Conservation (phyloP, 768 basidiomycete genomes). For the Crucibulum laeve region DNA sequence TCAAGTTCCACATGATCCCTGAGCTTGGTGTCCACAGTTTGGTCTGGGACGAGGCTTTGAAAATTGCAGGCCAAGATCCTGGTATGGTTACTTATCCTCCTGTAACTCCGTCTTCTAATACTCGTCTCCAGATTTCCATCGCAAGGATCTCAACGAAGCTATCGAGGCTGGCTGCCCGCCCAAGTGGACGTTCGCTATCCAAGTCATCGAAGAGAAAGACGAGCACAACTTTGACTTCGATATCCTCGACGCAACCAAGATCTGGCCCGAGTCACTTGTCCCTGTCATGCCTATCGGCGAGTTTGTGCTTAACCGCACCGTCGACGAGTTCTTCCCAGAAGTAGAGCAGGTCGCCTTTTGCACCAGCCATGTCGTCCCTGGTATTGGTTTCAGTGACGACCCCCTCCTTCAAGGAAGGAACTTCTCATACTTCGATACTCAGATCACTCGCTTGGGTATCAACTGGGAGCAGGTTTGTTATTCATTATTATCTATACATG, state of each 20-base stretch:
- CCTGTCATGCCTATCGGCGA: conserved; percentile 78
- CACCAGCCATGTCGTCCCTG: conserved; percentile 65
- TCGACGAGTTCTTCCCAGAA: conserved; percentile 81
- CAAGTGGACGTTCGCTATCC: conserved; percentile 78
- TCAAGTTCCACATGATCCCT: conserved; percentile 85
- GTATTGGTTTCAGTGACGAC: conserved; percentile 71
- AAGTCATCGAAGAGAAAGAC: conserved; percentile 60
- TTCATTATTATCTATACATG: not conserved
- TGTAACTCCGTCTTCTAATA: not conserved
- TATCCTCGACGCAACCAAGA: conserved; percentile 81
- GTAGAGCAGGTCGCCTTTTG: conserved; percentile 90
- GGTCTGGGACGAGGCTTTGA: conserved; percentile 88
- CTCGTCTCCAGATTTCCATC: conserved; percentile 62
- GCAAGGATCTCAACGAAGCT: conserved; percentile 82
- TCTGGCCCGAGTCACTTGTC: conserved; percentile 80
- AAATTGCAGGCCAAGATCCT: conserved; percentile 80
- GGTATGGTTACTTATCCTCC: conserved; percentile 26
- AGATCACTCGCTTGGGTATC: conserved; percentile 72
- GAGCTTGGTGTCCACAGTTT: conserved; percentile 81
- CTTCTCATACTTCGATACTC: conserved; percentile 87
- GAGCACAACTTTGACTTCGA: conserved; percentile 87
- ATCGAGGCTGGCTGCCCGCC: conserved; percentile 68
- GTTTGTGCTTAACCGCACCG: conserved; percentile 56
- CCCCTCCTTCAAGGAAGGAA: conserved; percentile 82
- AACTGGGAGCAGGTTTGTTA: conserved; percentile 68